Evolutionary conservation across 208 protist genomes (phyloP), one percentile per base, ranked within the genome.

Genomic region (Trypanosoma mega): DNA sequence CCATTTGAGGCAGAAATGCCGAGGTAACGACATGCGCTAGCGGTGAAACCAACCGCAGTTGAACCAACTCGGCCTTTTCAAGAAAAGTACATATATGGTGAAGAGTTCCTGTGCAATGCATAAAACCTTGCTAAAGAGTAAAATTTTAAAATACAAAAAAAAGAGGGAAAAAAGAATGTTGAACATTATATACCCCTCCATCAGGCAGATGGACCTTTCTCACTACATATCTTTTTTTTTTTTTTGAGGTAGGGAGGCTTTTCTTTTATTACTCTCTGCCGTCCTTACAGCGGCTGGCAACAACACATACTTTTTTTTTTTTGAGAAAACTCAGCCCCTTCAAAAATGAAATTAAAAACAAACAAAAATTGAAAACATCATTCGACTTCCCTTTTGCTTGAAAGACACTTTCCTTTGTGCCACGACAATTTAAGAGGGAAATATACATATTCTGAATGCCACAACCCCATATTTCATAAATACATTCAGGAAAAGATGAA

Each of bases 91-190:
- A 83, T 41, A 89, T 72, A 33, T 74, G 18, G n/a, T 56, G 37
- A 31, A 86, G 51, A 16, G 64, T 83, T 48, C 85, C 78, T 12
- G 54, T 30, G 56, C 77, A 82, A n/a, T 86, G 62, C 76, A 86
- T 84, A 45, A 53, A 18, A 61, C 34, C n/a, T n/a, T n/a, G n/a
- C n/a, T n/a, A 34, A 34, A 18, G 33, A 18, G 20, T 60, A 64
- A 30, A 30, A 31, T 11, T 44, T n/a, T 60, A 58, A 61, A 36
- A 74, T 70, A 29, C 8, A 68, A 57, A 51, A 39, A 47, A 16
- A 29, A 21, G 21, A 31, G 62, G 48, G 33, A 49, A 57, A 61
- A 5, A 52, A 60, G 27, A 44, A 44, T 18, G 46, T 7, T 26
- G 14, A 39, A 37, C 30, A 1, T 2, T 27, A 56, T 9, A 53